Evolutionary conservation across 495 filamentous ascomycete species (phyloP).

Genomic region (Cercophora scortea): DNA sequence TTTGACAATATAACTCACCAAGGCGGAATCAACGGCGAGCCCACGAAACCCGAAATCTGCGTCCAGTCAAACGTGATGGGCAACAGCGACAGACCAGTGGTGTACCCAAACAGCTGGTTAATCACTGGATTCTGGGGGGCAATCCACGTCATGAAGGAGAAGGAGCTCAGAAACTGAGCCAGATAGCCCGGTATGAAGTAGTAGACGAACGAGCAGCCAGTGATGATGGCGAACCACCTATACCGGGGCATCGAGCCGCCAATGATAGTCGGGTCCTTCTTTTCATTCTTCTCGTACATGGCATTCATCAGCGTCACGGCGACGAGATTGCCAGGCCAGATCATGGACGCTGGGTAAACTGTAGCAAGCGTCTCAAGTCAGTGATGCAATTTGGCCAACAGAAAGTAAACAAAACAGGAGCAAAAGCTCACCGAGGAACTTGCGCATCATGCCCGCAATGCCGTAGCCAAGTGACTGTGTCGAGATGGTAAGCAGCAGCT

Average conservation of each 20-base stretch:
- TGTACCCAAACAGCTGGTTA: conserved; percentile 62
- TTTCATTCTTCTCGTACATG: conserved; percentile 54
- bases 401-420: neutral
- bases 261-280: conserved; percentile 37
- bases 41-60: conserved; percentile 49
- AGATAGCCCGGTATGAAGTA: conserved; percentile 56
- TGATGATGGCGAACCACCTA: conserved; percentile 49
- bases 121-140: conserved; percentile 54
- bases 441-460: conserved; percentile 57
- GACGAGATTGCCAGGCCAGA: conserved; percentile 64
- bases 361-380: conserved; percentile 2
- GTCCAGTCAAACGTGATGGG: conserved; percentile 64
- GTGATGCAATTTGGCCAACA: neutral
- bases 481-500: conserved; percentile 59
- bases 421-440: conserved; percentile 31
- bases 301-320: conserved; percentile 59
- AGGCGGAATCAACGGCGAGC: conserved; percentile 50
- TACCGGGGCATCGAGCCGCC: conserved; percentile 52
- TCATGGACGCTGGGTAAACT: conserved; percentile 63
- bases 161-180: conserved; percentile 50
- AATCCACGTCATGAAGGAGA: conserved; percentile 57
- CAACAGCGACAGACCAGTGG: conserved; percentile 52
- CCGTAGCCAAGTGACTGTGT: conserved; percentile 71
- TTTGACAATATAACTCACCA: conserved; percentile 31
- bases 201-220: conserved; percentile 43